These are phyloP conservation scores for Ramularia collo-cygni DNA, from an alignment of 2,329 filamentous ascomycete species.

Conservation along the genomic window DNA sequence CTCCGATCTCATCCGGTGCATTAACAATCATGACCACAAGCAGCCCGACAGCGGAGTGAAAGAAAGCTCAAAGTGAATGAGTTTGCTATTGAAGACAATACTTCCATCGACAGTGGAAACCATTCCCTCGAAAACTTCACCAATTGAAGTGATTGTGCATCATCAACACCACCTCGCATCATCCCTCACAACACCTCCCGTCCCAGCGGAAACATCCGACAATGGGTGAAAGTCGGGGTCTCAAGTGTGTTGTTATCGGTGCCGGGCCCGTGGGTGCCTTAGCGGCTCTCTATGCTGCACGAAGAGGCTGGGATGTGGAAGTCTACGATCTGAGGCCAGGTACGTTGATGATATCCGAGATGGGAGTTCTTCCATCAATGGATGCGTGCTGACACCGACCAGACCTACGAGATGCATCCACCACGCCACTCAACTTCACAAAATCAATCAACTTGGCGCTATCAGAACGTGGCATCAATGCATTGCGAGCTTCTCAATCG, in stretches of 20 bases:
- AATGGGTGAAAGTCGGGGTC: constrained; percentile 4
- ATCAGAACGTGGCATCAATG: constrained; percentile 88
- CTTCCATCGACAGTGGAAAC: too few species aligned
- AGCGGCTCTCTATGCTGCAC: constrained; percentile 85
- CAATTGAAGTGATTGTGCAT: too few species aligned
- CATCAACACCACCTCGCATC: too few species aligned
- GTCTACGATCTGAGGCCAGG: constrained; percentile 89
- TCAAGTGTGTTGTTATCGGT: constrained; percentile 63
- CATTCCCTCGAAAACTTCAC: too few species aligned
- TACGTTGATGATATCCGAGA: constrained; percentile 43
- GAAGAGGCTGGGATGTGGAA: constrained; percentile 81
- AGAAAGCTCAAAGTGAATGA: too few species aligned
- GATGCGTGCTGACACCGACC: constrained; percentile 10
- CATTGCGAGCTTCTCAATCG: constrained; percentile 65
- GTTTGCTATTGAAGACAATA: too few species aligned
- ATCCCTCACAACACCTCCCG: constrained; percentile 4
- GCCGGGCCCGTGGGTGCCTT: constrained; percentile 90
- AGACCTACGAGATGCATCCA: constrained; percentile 83
- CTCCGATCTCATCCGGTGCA: constrained; percentile 2
- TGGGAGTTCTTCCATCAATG: background rate
- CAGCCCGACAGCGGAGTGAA: too few species aligned
- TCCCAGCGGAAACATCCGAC: constrained; percentile 6
- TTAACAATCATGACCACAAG: constrained; percentile 3
- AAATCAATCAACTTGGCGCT: constrained; percentile 97
- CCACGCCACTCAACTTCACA: constrained; percentile 85